phyloP scores from a whole-genome alignment of 225 moss, liverwort and hornwort species.

The Physcomitrium patens region DNA sequence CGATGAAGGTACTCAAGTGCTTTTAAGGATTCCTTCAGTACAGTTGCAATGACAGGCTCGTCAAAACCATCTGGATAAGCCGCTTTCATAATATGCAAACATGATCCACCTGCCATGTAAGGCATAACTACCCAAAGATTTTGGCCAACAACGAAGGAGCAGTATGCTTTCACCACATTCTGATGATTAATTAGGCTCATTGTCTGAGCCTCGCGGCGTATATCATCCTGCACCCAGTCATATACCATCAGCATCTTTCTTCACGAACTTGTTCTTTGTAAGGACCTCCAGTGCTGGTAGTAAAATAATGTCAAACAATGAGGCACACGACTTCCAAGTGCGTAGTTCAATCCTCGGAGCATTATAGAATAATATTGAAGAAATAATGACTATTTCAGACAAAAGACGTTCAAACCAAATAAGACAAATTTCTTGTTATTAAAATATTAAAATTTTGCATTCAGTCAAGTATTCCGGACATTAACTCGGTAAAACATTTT shows the following conservation, averaged over 20 bases:
- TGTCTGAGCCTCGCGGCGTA: conserved; percentile 73
- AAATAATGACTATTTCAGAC: too few relatives aligned
- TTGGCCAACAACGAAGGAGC: conserved; percentile 71
- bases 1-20: conserved; percentile 78
- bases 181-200: conserved; percentile 76
- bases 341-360: not conserved
- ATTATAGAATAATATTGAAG: not conserved
- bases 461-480: not conserved
- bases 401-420: conserved; percentile 6
- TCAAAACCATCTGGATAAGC: conserved; percentile 76
- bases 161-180: conserved; percentile 77
- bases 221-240: conserved; percentile 52
- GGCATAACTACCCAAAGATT: conserved; percentile 80
- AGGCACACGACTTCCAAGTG: not conserved
- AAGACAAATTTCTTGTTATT: not conserved
- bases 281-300: not conserved
- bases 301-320: not conserved
- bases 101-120: conserved; percentile 76
- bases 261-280: not conserved
- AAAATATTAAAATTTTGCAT: not conserved
- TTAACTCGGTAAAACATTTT: not conserved
- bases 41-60: conserved; percentile 75
- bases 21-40: conserved; percentile 71
- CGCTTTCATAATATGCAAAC: conserved; percentile 76
- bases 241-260: not conserved